Conservation (phyloP, 2,329 filamentous ascomycete species). For the Thielaviopsis cerberus region DNA sequence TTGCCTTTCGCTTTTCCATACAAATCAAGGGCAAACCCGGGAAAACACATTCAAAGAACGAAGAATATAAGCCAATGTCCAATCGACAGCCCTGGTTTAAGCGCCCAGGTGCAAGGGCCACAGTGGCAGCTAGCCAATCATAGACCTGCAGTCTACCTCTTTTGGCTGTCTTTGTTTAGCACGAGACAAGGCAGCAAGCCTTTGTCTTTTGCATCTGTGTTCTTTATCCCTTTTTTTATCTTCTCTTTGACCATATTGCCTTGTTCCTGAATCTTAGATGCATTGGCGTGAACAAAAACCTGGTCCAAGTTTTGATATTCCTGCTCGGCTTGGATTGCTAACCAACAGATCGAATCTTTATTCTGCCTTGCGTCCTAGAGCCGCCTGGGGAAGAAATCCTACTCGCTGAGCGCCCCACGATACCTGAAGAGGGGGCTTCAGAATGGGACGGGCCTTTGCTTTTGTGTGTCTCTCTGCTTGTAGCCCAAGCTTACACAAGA, state of each 20-base stretch:
- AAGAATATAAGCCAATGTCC: background rate
- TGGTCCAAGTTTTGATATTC: background rate
- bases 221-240: background rate
- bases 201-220: background rate
- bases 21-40: background rate
- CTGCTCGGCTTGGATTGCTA: too few relatives aligned
- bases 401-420: background rate
- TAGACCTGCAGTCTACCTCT: background rate
- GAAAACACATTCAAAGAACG: background rate
- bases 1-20: background rate
- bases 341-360: background rate
- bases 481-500: background rate
- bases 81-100: background rate
- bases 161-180: background rate
- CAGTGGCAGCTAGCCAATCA: slow-evolving; percentile 1
- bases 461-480: too few relatives aligned
- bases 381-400: background rate
- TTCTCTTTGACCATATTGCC: background rate
- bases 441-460: background rate
- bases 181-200: background rate
- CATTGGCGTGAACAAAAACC: background rate
- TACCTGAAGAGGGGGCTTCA: background rate
- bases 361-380: background rate
- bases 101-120: background rate
- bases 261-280: background rate